A percentile compares a stretch with the other conserved stretches of the same genome.
Evolutionary conservation across 257 asterid species (phyloP).

Genomic region (Galeopsis tetrahit): DNA sequence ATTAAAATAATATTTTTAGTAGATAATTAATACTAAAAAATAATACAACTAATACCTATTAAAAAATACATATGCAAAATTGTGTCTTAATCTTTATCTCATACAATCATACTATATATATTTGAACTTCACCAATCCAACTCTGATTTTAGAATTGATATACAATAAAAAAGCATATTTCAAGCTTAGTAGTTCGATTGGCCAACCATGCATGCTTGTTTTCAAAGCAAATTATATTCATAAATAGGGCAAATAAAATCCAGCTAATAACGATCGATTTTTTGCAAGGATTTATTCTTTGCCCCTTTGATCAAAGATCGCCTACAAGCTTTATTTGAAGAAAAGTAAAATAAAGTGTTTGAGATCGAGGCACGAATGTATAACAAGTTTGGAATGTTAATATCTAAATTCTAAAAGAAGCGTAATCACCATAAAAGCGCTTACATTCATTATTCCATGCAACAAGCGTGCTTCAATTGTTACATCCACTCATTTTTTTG

Average conservation of each 20-base stretch:
- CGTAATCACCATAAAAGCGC: slow-evolving; percentile 14
- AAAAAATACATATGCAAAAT: no score
- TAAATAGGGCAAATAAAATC: neutral
- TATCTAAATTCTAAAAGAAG: slow-evolving; percentile 18
- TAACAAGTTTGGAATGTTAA: slow-evolving; percentile 39
- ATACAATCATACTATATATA: no score
- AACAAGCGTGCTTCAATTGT: slow-evolving; percentile 44
- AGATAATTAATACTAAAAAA: no score
- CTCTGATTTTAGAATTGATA: no score
- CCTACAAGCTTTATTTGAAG: slow-evolving; percentile 31
- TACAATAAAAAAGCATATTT: neutral
- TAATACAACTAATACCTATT: no score
- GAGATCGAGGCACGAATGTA: slow-evolving; percentile 37
- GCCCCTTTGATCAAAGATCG: slow-evolving; percentile 11
- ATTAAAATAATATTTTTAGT: no score
- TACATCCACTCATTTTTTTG: slow-evolving; percentile 27
- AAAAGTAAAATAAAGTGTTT: slow-evolving; percentile 31
- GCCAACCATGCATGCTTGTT: slow-evolving; percentile 13
- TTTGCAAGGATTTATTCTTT: slow-evolving; percentile 27
- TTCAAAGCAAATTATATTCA: slow-evolving; percentile 27
- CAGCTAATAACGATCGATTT: neutral
- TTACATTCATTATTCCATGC: slow-evolving; percentile 35
- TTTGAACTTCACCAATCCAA: no score
- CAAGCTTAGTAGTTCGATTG: neutral
- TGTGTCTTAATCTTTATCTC: no score